Base-by-base conservation (phyloP, 176 grass and related monocot species). In the Urochloa ruziziensis region DNA sequence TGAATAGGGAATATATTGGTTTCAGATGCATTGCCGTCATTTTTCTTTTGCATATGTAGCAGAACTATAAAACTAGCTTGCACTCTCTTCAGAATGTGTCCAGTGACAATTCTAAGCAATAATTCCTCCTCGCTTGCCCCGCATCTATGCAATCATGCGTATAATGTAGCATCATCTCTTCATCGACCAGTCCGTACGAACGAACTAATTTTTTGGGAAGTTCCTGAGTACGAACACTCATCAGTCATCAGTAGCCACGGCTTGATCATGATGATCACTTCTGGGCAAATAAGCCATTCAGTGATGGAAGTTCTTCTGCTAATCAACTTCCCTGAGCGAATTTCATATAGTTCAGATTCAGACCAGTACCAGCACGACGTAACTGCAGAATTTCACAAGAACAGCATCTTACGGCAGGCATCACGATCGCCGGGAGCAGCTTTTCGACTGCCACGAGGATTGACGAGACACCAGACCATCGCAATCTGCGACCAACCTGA, bases 141-240 rank as follows among this genome's bases (percentile, higher is more conserved):
- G 44, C 21, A 35, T 69, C 52, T 72, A 69, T 68, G 73, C 79
- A 36, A 80, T 65, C 29, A 49, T 83, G 73, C 47, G 74, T 15
- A 61, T 64, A 33, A 64, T 43, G 34, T 3, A 62, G 53, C 5
- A 77, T 67, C 27, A 62, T 42, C 19, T 25, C 58, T 16, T 74
- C 35, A 34, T 49, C 11, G 16, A 25, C 16, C 23, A 23, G 28
- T 46, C 52, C 6, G 66, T 52, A 42, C 54, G 15, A 43, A 78
- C 25, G 17, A 43, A 83, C 73, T 70, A 54, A 39, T 72, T 36
- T 54, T 44, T 27, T 35, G 39, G 21, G 4, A 46, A 83, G 62
- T 27, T 73, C 24, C 25, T 51, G 42, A 68, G 33, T 34, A 78
- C 1, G 56, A 59, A 64, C 35, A 59, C 17, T 54, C 34, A 29